Evolutionary conservation across 495 filamentous ascomycete species (phyloP), one percentile per base, ranked within the genome.

Genomic region (Podospora sp.): DNA sequence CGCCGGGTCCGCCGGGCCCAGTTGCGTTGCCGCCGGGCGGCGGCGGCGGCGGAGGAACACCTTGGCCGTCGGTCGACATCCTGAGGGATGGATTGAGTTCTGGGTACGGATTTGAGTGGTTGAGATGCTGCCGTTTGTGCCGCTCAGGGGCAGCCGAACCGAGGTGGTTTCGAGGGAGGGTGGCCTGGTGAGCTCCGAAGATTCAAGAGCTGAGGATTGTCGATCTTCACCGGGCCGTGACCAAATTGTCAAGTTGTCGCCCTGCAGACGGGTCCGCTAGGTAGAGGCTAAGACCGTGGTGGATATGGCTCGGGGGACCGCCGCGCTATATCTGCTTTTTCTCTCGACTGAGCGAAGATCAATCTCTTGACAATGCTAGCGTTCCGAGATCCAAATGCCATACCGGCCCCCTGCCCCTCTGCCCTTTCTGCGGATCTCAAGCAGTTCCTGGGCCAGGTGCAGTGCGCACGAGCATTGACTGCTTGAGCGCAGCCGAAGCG

Each of bases 401-500:
- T 52, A n/a, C 21, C 21, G 49, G 3, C 16, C 52, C 52, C n/a
- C 22, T 22, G 3, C 52, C 20, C 52, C 52, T 11, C 20, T 24
- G 52, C 7, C 24, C 24, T 22, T 24, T 16, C 9, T 55, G 52
- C 52, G 52, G 52, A 55, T 22, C 52, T 55, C 20, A 26, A 55
- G 52, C 52, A 22, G 52, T n/a, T 55, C 52, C 52, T 20, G 52
- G 52, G 5, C 1, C 9, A 24, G 25, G 9, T 22, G 21, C 24
- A 26, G 21, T 2, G n/a, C 52, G 52, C 52, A 55, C 52, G 52
- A 55, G 52, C 52, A 55, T 55, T 55, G 52, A 55, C 40, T 12
- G 52, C 52, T 55, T 22, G 52, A 55, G 52, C 52, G 52, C 52
- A 22, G n/a, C 52, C 20, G 16, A 55, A 22, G 52, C 24, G 21